Base-by-base conservation (phyloP, 2,329 filamentous ascomycete genomes). In the Cordyceps javanica region DNA sequence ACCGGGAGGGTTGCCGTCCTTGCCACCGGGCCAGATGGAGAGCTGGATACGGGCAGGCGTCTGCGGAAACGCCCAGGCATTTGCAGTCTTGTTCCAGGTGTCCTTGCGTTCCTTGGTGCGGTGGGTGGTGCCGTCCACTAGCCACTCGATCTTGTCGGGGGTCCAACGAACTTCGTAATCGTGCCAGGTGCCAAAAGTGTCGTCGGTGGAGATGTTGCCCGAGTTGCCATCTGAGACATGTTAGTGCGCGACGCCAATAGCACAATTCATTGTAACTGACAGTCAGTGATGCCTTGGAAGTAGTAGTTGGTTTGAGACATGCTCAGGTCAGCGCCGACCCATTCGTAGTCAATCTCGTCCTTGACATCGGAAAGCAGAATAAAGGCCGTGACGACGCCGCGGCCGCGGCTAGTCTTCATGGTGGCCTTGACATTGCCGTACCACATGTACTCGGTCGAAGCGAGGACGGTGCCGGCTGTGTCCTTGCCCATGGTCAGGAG, bases 321-420 rank as follows among this genome's bases (percentile, higher is more conserved):
- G 48, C 78, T 69, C 61, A 96, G 78, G 68, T 97, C 90, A 45
- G 82, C 82, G 63, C 94, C 94, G 56, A 99, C 82, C 71, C 89
- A 97, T 72, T 99, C 94, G 70, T 91, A 97, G 76, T 99, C 94
- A 67, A 99, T 96, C 74, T 99, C 94, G 69, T 99, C 94, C 80
- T 97, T 96, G 68, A 95, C 89, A 68, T 97, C 93, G 36, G 89
- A 92, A 73, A 97, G 85, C 68, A 97, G 79, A 71, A 99, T 99
- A 70, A 99, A 99, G 30, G 91, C 93, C 2, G 91, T 95, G n/a
- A 99, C 89, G 23, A 99, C 94, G 79, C 94, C 94, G 46, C 79
- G 76, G 59, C 91, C 92, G 67, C 89, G 86, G 62, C 87, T 88
- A 0, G 91, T 93, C 79, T 91, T 94, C 72, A 97, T 78, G 58